Conservation (phyloP, 305 asterid genomes). For the Fraxinus angustifolia region DNA sequence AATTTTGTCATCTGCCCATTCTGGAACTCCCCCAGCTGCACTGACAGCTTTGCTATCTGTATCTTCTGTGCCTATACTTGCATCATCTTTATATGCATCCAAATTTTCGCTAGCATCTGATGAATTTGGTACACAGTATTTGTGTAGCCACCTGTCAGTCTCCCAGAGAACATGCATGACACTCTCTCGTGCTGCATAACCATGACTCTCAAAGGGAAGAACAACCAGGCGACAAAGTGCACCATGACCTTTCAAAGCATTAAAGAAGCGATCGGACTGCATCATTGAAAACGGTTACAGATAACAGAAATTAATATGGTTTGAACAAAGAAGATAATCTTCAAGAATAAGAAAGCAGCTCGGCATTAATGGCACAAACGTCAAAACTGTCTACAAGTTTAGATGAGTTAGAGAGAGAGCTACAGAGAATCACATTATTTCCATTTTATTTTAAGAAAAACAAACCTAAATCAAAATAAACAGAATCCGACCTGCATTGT, state of each 20-base stretch:
- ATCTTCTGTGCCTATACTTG: constrained; percentile 24
- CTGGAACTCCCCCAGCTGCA: constrained; percentile 63
- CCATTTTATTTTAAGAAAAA: background rate
- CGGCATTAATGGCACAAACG: background rate
- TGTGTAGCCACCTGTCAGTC: constrained; percentile 91
- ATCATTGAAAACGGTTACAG: constrained; percentile 10
- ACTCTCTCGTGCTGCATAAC: constrained; percentile 93
- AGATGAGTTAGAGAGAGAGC: background rate
- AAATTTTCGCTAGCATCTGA: constrained; percentile 41
- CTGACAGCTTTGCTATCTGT: constrained; percentile 52
- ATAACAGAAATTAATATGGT: background rate
- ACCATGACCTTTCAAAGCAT: constrained; percentile 96
- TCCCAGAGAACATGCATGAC: constrained; percentile 99
- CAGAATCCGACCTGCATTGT: constrained; percentile 76
- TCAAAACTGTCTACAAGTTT: background rate
- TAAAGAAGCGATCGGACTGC: constrained; percentile 95
- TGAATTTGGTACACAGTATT: constrained; percentile 48
- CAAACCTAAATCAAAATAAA: constrained; percentile 4
- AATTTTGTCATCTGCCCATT: constrained; percentile 42
- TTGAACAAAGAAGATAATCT: background rate
- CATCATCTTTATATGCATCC: constrained; percentile 24
- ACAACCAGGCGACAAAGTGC: constrained; percentile 84
- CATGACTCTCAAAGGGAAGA: constrained; percentile 96
- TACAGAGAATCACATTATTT: background rate
- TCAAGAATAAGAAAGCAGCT: background rate